A percentile compares a stretch with the other conserved stretches of the same genome.
phyloP scores from a whole-genome alignment of 169 alveolate genomes.

The Babesia bigemina region DNA sequence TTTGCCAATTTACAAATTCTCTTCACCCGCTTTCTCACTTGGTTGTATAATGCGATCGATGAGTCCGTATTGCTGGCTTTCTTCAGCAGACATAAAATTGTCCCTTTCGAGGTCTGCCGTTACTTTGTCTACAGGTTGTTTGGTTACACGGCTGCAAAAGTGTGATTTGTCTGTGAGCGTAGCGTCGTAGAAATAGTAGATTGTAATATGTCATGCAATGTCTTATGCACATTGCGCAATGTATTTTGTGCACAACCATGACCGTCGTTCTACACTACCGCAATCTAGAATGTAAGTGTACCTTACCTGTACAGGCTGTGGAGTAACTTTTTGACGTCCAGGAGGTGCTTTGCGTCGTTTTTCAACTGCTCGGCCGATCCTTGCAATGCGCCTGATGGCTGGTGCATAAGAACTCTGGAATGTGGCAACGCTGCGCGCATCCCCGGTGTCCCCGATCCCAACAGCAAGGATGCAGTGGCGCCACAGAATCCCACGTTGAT shows the following conservation, averaged over 20 bases:
- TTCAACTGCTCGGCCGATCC: constrained; percentile 70
- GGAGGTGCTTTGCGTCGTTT: constrained; percentile 47
- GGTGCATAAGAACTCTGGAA: constrained; percentile 68
- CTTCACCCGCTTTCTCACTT: background rate
- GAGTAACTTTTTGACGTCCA: constrained; percentile 31
- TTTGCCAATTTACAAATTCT: no score
- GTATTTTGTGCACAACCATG: no score
- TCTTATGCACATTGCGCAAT: no score
- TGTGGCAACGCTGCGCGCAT: constrained; percentile 64
- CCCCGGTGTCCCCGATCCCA: constrained; percentile 73
- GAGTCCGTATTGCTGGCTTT: constrained; percentile 79
- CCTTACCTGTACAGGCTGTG: constrained; percentile 44
- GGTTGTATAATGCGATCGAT: constrained; percentile 72
- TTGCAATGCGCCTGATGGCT: constrained; percentile 66
- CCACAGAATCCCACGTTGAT: constrained; percentile 76
- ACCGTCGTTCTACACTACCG: no score
- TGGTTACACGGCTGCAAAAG: constrained; percentile 62
- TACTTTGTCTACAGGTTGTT: constrained; percentile 70
- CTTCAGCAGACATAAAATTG: constrained; percentile 83
- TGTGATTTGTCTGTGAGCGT: background rate
- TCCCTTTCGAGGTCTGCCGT: constrained; percentile 79
- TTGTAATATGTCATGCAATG: background rate
- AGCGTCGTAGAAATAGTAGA: background rate
- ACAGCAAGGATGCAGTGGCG: constrained; percentile 70
- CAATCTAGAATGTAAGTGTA: background rate